Percentiles rank a stretch among this genome's conserved stretches.
Evolutionary conservation across 2,329 filamentous ascomycete genomes (phyloP).

Genomic region (Neonectria faginata): DNA sequence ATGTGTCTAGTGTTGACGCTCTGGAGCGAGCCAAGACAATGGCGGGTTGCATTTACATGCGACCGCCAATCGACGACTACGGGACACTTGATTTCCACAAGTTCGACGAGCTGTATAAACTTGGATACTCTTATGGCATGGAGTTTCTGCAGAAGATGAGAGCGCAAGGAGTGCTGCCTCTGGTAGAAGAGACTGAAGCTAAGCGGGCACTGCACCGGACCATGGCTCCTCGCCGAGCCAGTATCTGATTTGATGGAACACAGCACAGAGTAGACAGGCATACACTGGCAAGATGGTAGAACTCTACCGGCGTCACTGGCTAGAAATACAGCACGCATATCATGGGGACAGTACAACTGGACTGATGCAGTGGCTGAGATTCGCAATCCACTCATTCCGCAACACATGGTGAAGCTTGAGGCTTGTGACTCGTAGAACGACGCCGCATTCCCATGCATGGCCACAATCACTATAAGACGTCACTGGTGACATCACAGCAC

Average conservation of each 20-base stretch:
- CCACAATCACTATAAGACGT: slow-evolving; percentile 26
- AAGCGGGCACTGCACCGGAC: slow-evolving; percentile 82
- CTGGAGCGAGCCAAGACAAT: slow-evolving; percentile 92
- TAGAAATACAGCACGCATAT: not conserved
- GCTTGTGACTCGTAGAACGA: not conserved
- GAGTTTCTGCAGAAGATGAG: slow-evolving; percentile 81
- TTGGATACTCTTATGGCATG: slow-evolving; percentile 88
- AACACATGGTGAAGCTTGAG: not conserved
- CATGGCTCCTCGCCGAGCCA: slow-evolving; percentile 82
- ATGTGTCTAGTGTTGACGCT: slow-evolving; percentile 94
- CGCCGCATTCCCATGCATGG: not conserved
- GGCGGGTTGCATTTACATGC: slow-evolving; percentile 94
- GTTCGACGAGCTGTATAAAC: slow-evolving; percentile 94
- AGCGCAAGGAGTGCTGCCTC: slow-evolving; percentile 79
- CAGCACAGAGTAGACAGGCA: not conserved
- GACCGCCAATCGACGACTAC: slow-evolving; percentile 92
- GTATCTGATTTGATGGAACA: slow-evolving; percentile 70
- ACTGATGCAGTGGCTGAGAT: not conserved
- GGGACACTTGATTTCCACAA: slow-evolving; percentile 96
- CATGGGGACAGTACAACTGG: not conserved
- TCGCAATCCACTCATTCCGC: not conserved
- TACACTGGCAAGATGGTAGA: not conserved
- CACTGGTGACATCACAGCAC: slow-evolving; percentile 44
- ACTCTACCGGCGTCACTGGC: not conserved
- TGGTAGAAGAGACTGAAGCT: slow-evolving; percentile 78